Evolutionary conservation across 169 alveolate genomes (phyloP).

Genomic region (Eimeria nieschulzi): DNA sequence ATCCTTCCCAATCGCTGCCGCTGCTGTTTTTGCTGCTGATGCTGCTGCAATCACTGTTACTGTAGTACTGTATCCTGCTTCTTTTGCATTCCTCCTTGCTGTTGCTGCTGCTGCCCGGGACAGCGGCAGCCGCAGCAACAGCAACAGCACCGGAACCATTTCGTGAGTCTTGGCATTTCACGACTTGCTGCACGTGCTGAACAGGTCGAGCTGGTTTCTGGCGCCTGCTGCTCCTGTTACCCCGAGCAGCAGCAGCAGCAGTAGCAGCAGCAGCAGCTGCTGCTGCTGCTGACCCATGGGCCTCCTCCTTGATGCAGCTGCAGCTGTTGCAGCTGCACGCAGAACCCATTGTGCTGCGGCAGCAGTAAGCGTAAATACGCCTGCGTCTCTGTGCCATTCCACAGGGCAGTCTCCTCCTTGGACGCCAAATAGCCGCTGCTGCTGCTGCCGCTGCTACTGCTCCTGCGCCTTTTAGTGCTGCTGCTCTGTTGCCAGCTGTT

Average conservation of each 20-base stretch:
- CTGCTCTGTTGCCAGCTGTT: background rate
- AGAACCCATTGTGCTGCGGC: constrained; percentile 39
- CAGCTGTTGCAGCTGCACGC: constrained; percentile 43
- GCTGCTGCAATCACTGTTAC: constrained; percentile 37
- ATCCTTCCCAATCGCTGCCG: constrained; percentile 62
- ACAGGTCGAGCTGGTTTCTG: too few species aligned
- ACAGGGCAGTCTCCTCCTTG: constrained; percentile 14
- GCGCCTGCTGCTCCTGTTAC: background rate
- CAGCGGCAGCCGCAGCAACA: background rate
- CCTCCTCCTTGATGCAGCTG: background rate
- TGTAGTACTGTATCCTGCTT: background rate
- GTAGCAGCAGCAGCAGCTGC: constrained; percentile 2
- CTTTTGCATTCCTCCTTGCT: background rate
- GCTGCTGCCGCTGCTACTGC: constrained; percentile 62
- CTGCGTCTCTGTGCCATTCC: constrained; percentile 45
- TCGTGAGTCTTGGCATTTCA: background rate
- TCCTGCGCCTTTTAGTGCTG: background rate
- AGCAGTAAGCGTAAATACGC: constrained; percentile 67
- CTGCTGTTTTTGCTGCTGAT: constrained; percentile 37
- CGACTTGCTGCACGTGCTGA: constrained; percentile 6
- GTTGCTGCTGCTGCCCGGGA: constrained; percentile 5
- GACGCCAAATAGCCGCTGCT: constrained; percentile 19
- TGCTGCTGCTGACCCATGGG: background rate
- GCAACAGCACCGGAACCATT: constrained; percentile 10
- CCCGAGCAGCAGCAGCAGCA: background rate